Base-by-base conservation (phyloP, 148 eudicot genomes). In the Limonium bicolor region DNA sequence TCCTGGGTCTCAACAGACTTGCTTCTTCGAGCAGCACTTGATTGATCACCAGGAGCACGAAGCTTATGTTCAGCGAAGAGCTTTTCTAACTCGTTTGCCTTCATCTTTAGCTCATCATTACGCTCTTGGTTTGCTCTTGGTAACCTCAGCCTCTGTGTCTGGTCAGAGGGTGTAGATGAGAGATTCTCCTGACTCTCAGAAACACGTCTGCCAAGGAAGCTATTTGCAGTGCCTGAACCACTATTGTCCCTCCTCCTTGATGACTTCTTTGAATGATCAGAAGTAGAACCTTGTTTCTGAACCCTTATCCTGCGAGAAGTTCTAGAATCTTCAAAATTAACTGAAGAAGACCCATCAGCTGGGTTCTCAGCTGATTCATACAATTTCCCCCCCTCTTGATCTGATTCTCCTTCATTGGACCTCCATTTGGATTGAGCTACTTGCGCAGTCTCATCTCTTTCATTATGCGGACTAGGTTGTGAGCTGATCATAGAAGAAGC, bases 51-150 rank as follows among this genome's bases (percentile, higher is more conserved):
- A 12, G 94, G 92, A 37, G 30, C 67, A 40, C 88, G 78, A 44
- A 73, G 80, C 45, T 90, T 78, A 68, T 90, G 95, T 55, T 71
- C 95, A 0, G 95, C 99, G 63, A 80, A 90, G 40, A 90, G 85
- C 70, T 80, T 85, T 56, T 90, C 99, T 29, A 90, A 88, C 70
- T 90, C 95, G 59, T 71, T 78, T 27, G 95, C 99, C 66, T 90
- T 90, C 76, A 75, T 39, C 55, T 85, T 68, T 47, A 90, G 57
- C 33, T 85, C 95, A 56, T 90, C 95, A 59, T 90, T 73, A 23
- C 60, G 66, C 21, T 75, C 95, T 53, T 74, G 93, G 35, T 74
- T 87, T 43, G 74, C 94, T 71, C 83, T 90, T 11, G 74, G 21
- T 59, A 61, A 87, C 53, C 80, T 74, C 46, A 15, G 58, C 70